phyloP scores from a whole-genome alignment of 1,139 yeast species.

The Saccharomycopsis hybrid region DNA sequence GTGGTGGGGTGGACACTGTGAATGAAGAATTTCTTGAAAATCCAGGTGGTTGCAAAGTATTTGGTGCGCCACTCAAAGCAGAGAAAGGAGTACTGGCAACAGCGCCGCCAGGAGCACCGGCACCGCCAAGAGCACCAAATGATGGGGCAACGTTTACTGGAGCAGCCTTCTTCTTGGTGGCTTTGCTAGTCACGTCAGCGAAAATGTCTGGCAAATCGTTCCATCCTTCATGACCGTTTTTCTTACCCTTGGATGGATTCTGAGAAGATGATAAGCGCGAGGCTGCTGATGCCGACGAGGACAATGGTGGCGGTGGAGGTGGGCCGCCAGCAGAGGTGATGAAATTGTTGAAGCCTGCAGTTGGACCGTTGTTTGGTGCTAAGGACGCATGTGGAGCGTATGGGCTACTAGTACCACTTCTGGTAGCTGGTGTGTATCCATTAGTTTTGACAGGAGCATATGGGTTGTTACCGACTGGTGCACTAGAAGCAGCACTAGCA shows the following conservation, averaged over 20 bases:
- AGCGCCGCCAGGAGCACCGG: conserved; percentile 24
- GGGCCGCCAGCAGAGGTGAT: background rate
- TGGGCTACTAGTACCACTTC: background rate
- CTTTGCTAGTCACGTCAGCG: conserved; percentile 36
- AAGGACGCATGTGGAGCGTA: conserved; percentile 7
- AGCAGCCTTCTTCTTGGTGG: conserved; percentile 28
- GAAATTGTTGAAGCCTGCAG: conserved; percentile 1
- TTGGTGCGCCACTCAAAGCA: too few species aligned
- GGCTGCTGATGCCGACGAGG: background rate
- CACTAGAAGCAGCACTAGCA: conserved; percentile 24
- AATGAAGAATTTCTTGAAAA: conserved; percentile 3
- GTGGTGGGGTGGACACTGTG: conserved; percentile 27
- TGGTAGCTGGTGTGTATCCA: conserved; percentile 25
- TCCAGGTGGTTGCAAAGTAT: background rate
- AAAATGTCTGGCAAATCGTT: conserved; percentile 81
- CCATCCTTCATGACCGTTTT: conserved; percentile 82
- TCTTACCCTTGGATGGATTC: conserved; percentile 36
- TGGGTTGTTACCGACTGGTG: too few species aligned
- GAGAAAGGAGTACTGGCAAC: too few species aligned
- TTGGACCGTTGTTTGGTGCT: background rate
- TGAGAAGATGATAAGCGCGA: conserved; percentile 21
- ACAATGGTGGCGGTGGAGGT: background rate
- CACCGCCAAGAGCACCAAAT: conserved; percentile 2
- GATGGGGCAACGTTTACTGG: conserved; percentile 27
- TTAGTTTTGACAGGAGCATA: background rate